Conservation (phyloP, 208 protist genomes). For the Crithidia expoeki region DNA sequence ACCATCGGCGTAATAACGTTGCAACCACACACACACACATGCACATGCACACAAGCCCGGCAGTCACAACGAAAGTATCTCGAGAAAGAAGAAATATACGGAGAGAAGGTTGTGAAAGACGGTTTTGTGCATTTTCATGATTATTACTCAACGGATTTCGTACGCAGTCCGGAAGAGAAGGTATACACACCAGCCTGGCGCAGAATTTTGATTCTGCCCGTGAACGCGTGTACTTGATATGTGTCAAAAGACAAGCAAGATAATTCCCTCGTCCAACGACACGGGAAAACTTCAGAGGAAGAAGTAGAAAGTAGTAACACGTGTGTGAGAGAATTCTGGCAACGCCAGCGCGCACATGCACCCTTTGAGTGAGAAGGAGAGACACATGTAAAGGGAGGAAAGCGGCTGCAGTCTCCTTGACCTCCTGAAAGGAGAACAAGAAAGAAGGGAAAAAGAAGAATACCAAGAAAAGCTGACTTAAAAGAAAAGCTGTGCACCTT, state of each 20-base stretch:
- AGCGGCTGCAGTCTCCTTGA: constrained; percentile 13
- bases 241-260: background rate
- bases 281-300: background rate
- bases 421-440: constrained; percentile 12
- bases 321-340: constrained; percentile 1
- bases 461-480: constrained; percentile 11
- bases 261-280: background rate
- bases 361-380: background rate
- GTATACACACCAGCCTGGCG: too few species aligned
- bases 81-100: too few species aligned
- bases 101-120: too few species aligned
- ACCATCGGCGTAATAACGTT: too few species aligned
- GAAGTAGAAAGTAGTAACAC: background rate
- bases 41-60: too few species aligned
- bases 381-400: background rate
- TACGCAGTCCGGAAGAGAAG: background rate
- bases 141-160: too few species aligned
- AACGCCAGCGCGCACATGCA: background rate
- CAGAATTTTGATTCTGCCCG: too few species aligned
- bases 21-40: too few species aligned
- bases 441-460: constrained; percentile 10
- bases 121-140: too few species aligned
- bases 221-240: background rate
- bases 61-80: too few species aligned
- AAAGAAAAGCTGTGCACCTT: background rate